Evolutionary conservation across 257 asterid species (phyloP).

Genomic region (Penstemon davidsonii): DNA sequence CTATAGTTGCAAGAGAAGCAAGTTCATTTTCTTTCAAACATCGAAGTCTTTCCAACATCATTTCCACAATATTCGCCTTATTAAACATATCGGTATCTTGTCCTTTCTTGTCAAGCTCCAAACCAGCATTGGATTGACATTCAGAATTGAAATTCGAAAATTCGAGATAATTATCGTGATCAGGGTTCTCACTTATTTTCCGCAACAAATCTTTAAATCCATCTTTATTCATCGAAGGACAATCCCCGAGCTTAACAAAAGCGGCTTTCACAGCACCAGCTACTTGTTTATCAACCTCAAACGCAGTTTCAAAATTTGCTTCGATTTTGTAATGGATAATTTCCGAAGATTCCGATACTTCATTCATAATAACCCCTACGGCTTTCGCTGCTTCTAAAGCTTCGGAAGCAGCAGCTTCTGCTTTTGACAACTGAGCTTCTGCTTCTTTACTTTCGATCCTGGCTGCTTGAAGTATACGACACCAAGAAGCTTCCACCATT

Average conservation of each 20-base stretch:
- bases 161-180: conserved; percentile 37
- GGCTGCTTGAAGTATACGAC: conserved; percentile 89
- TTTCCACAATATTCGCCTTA: conserved; percentile 47
- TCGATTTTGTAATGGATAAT: conserved; percentile 54
- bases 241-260: conserved; percentile 64
- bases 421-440: conserved; percentile 56
- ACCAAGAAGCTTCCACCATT: conserved; percentile 97
- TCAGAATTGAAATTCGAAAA: conserved; percentile 44
- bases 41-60: conserved; percentile 81
- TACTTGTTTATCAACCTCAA: conserved; percentile 94
- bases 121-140: conserved; percentile 53
- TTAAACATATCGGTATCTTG: conserved; percentile 43
- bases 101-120: conserved; percentile 43
- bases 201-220: conserved; percentile 72
- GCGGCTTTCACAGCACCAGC: conserved; percentile 88
- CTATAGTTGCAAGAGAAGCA: conserved; percentile 93
- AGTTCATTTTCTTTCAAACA: conserved; percentile 82
- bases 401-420: conserved; percentile 64
- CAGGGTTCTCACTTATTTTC: conserved; percentile 85
- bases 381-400: conserved; percentile 79
- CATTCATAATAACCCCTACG: conserved; percentile 81
- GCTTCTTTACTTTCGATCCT: conserved; percentile 86
- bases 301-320: conserved; percentile 81
- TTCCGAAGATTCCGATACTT: conserved; percentile 46
- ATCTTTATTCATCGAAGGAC: conserved; percentile 68